phyloP scores from a whole-genome alignment of 139 green algal species.

The Chlamydomonas schloesseri region DNA sequence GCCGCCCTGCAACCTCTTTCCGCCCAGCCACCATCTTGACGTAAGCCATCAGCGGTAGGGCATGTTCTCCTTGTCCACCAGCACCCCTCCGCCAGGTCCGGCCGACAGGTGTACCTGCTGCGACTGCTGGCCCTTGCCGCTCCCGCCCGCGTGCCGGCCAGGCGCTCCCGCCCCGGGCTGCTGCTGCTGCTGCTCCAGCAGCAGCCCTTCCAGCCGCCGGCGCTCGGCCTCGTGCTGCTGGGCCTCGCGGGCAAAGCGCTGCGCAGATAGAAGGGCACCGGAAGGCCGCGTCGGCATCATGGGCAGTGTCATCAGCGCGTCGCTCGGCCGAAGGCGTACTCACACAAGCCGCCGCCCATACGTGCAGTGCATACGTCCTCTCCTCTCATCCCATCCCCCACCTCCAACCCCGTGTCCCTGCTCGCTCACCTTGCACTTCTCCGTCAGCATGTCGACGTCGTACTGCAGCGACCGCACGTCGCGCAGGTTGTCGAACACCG shows the following conservation, averaged over 20 bases:
- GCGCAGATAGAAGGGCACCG: neutral
- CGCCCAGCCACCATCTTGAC: no score
- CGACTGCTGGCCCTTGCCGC: neutral
- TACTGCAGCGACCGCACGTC: slow-evolving; percentile 75
- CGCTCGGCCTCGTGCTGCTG: neutral
- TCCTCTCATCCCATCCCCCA: no score
- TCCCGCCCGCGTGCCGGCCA: neutral
- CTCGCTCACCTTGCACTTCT: slow-evolving; percentile 65
- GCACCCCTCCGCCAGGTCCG: neutral
- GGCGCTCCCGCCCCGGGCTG: no score
- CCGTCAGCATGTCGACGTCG: slow-evolving; percentile 63
- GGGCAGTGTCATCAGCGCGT: no score
- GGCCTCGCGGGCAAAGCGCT: neutral
- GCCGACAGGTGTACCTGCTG: no score
- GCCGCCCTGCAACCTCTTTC: no score
- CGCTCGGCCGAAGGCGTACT: no score
- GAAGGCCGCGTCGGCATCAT: no score
- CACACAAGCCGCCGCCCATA: no score
- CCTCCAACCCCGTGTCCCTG: no score
- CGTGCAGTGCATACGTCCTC: no score
- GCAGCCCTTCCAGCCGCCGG: neutral
- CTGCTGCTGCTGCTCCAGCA: neutral
- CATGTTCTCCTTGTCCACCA: slow-evolving; percentile 45
- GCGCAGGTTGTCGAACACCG: slow-evolving; percentile 70
- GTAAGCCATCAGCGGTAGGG: neutral